Conservation (phyloP, 441 rosid genomes). For the Aleurites moluccanus region DNA sequence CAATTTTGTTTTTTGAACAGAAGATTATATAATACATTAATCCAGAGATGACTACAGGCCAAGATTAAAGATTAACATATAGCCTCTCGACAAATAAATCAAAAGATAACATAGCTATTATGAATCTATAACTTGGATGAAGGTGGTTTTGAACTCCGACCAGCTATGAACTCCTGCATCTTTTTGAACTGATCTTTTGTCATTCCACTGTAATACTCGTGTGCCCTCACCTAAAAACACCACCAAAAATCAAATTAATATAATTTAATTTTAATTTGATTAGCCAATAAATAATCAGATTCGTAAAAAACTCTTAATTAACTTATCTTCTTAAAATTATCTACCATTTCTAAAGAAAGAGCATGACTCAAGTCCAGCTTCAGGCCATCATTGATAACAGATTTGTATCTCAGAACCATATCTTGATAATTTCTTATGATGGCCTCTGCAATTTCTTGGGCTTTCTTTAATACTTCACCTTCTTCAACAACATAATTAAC, state of each 20-base stretch:
- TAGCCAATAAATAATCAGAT: neutral
- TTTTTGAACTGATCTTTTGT: conserved; percentile 86
- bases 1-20: too few species aligned
- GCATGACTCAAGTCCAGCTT: conserved; percentile 70
- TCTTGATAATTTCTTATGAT: conserved; percentile 70
- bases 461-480: conserved; percentile 56
- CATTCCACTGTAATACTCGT: conserved; percentile 74
- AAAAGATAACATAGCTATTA: too few species aligned
- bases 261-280: neutral
- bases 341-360: conserved; percentile 78
- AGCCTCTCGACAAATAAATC: too few species aligned
- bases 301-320: neutral
- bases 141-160: conserved; percentile 60
- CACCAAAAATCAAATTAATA: neutral
- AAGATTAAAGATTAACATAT: too few species aligned
- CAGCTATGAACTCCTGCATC: conserved; percentile 88
- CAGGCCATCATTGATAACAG: conserved; percentile 77
- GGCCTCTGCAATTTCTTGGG: conserved; percentile 59
- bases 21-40: too few species aligned
- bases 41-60: too few species aligned
- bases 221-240: conserved; percentile 67
- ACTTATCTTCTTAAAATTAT: neutral
- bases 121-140: conserved; percentile 57
- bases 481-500: conserved; percentile 82
- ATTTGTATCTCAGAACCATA: conserved; percentile 68